Conservation (phyloP, 2,329 filamentous ascomycete genomes). For the Fusarium multiceps region DNA sequence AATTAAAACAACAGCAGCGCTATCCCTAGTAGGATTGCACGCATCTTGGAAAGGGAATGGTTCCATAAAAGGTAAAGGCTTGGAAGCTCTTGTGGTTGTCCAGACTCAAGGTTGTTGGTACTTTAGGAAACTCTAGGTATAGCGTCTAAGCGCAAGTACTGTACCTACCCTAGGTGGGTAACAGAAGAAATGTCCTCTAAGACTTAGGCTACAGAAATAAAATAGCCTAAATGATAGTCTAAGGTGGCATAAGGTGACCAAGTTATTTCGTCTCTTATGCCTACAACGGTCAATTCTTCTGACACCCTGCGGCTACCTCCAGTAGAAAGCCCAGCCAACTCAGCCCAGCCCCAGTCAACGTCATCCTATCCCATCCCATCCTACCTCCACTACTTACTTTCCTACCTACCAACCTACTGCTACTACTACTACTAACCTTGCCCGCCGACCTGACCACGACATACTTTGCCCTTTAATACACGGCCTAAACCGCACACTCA, state of each 20-base stretch:
- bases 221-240: too few relatives aligned
- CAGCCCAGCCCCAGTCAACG: conserved; percentile 40
- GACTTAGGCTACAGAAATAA: too few relatives aligned
- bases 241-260: too few relatives aligned
- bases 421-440: conserved; percentile 9
- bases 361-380: conserved; percentile 38
- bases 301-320: neutral
- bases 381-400: conserved; percentile 6
- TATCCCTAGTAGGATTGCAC: conserved; percentile 4
- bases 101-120: neutral
- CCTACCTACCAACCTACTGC: neutral
- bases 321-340: conserved; percentile 12
- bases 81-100: conserved; percentile 1
- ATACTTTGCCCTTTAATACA: neutral
- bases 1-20: conserved; percentile 1
- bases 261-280: too few relatives aligned
- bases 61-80: conserved; percentile 21
- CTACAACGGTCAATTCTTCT: too few relatives aligned
- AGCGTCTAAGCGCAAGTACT: neutral
- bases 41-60: neutral
- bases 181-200: too few relatives aligned
- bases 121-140: conserved; percentile 2
- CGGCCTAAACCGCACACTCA: neutral
- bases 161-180: neutral
- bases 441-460: conserved; percentile 32